These are phyloP conservation scores for Craterostigma plantagineum DNA, from an alignment of 257 asterid species.

Conservation along the genomic window DNA sequence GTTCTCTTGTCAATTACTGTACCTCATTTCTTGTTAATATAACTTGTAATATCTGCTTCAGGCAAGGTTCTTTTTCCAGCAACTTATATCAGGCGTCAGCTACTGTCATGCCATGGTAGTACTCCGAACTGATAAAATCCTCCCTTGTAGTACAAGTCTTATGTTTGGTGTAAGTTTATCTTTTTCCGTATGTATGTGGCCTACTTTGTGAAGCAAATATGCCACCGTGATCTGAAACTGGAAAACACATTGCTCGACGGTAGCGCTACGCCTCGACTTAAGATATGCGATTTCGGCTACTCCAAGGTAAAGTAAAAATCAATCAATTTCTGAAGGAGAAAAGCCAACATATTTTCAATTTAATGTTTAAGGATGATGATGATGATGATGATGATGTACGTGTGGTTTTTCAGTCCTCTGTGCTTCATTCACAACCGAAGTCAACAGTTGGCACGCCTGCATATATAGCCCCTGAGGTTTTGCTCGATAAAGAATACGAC, in stretches of 20 bases:
- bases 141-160: too few species aligned
- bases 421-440: constrained; percentile 99
- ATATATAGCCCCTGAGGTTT: constrained; percentile 93
- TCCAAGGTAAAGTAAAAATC: constrained; percentile 48
- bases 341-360: too few species aligned
- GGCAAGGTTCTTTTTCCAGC: constrained; percentile 98
- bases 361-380: too few species aligned
- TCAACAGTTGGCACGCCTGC: constrained; percentile 99
- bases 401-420: constrained; percentile 51
- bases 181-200: neutral
- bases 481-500: constrained; percentile 89
- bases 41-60: constrained; percentile 9
- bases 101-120: constrained; percentile 92
- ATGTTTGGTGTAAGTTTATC: neutral
- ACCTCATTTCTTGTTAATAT: neutral
- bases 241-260: constrained; percentile 95
- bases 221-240: constrained; percentile 90
- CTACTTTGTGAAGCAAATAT: constrained; percentile 55
- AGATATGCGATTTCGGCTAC: constrained; percentile 95
- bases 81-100: constrained; percentile 97
- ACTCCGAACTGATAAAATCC: too few species aligned
- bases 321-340: neutral
- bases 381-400: neutral
- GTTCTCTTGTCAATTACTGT: neutral
- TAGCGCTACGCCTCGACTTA: constrained; percentile 83